phyloP scores from a whole-genome alignment of 2,329 filamentous ascomycete genomes.

The Pseudogymnoascus sp. region DNA sequence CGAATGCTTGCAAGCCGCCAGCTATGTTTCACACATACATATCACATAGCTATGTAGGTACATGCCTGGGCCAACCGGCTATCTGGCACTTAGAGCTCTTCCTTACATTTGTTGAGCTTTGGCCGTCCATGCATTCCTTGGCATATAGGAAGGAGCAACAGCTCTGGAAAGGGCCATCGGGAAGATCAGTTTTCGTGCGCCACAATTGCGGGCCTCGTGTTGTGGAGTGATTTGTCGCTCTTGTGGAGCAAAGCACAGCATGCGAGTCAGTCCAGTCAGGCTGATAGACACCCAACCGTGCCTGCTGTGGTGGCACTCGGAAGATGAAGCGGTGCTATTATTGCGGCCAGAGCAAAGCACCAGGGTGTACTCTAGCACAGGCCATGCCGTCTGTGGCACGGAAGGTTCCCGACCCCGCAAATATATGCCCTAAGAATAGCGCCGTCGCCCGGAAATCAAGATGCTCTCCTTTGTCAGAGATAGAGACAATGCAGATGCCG shows the following conservation, averaged over 20 bases:
- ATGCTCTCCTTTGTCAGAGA: neutral
- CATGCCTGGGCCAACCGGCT: neutral
- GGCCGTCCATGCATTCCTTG: constrained; percentile 2
- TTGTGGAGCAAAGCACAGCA: constrained; percentile 1
- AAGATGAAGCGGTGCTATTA: constrained; percentile 3
- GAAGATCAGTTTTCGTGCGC: constrained; percentile 3
- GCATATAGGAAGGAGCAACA: neutral
- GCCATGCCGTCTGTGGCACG: constrained; percentile 5
- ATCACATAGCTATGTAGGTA: neutral
- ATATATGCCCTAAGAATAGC: neutral
- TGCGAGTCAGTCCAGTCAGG: constrained; percentile 1
- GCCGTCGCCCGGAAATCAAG: neutral
- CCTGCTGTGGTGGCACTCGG: neutral
- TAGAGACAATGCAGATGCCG: neutral
- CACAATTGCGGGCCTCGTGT: neutral
- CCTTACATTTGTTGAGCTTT: neutral
- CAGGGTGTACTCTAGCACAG: neutral
- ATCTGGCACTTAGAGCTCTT: neutral
- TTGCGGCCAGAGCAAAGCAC: neutral
- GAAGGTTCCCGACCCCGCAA: constrained; percentile 7
- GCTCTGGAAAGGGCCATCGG: constrained; percentile 1
- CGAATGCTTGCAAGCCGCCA: neutral
- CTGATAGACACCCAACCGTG: neutral
- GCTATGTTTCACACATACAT: constrained; percentile 1
- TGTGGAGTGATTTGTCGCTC: constrained; percentile 5